Base-by-base conservation (phyloP, 2,329 filamentous ascomycete genomes). In the Gaeumannomyces tritici region DNA sequence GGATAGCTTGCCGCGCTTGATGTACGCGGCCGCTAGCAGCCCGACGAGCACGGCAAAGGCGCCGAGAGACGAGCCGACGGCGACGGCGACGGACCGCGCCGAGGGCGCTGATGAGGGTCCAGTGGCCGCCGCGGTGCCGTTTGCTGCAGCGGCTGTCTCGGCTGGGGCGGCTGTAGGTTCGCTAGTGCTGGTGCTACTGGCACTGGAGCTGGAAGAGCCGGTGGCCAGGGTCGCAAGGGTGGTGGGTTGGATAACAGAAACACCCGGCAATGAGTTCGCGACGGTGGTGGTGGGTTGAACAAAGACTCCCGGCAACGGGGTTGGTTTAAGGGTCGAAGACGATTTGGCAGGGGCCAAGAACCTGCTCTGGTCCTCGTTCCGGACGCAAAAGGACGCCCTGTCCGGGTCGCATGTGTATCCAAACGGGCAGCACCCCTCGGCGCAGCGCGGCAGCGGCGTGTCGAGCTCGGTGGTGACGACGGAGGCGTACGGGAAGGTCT, bases 381-480 rank as follows among this genome's bases (percentile, higher is more conserved):
- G 77, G 12, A 77, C 70, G 68, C 89, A 91, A 11, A n/a, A n/a
- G 18, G 18, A 21, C 64, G 75, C 63, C 60, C 73, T 72, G 55
- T 74, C 75, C 61, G 70, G 71, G 33, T 80, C 55, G 74, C 89
- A 93, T 1, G 76, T 75, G 74, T 88, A 92, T 3, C 89, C 89
- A 72, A 87, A 87, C 0, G 89, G 89, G 70, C 89, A 93, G 73
- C 89, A 93, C 24, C 67, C 62, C 67, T 65, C 72, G 24, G 68
- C 71, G 67, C 89, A 92, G 27, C 73, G 78, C 2, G 76, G 73
- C 15, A 92, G 76, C 12, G 77, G 74, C 9, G 80, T 78, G 24
- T 78, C 77, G 31, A 89, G 82, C 9, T 85, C 80, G 12, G 83
- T 84, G 0, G 89, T 89, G 74, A 90, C 89, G 68, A 91, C 76